Evolutionary conservation across 2,329 filamentous ascomycete genomes (phyloP).

Genomic region (Colletotrichum caudatum): DNA sequence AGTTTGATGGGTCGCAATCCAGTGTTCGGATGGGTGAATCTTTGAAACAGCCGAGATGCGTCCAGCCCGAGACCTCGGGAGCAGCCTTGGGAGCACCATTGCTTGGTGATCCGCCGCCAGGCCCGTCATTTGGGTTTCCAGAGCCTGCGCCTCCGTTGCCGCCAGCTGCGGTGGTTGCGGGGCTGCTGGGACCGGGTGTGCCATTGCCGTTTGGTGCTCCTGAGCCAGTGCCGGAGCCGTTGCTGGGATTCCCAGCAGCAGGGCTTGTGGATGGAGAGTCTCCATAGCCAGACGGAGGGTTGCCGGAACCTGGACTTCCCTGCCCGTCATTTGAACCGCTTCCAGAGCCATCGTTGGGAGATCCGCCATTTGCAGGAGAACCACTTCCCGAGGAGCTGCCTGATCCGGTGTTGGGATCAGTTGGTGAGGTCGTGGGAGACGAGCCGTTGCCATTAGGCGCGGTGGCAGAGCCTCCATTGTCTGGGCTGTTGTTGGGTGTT

Average conservation of each 20-base stretch:
- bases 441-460: background rate
- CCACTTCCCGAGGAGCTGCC: background rate
- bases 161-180: background rate
- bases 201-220: constrained; percentile 8
- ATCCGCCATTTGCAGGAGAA: background rate
- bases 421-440: background rate
- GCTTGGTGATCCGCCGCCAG: constrained; percentile 15
- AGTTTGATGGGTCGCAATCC: constrained; percentile 45
- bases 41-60: constrained; percentile 50
- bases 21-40: constrained; percentile 44
- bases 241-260: background rate
- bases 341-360: background rate
- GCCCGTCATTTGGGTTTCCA: background rate
- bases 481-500: background rate
- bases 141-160: constrained; percentile 9
- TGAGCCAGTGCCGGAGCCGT: constrained; percentile 1
- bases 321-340: background rate
- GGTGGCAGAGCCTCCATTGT: background rate
- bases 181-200: background rate
- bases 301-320: background rate
- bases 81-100: constrained; percentile 7
- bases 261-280: background rate
- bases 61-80: constrained; percentile 44
- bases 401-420: background rate
- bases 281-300: background rate